These are phyloP conservation scores for Millerozyma acaciae DNA, from an alignment of 805 yeast species.

Conservation along the genomic window DNA sequence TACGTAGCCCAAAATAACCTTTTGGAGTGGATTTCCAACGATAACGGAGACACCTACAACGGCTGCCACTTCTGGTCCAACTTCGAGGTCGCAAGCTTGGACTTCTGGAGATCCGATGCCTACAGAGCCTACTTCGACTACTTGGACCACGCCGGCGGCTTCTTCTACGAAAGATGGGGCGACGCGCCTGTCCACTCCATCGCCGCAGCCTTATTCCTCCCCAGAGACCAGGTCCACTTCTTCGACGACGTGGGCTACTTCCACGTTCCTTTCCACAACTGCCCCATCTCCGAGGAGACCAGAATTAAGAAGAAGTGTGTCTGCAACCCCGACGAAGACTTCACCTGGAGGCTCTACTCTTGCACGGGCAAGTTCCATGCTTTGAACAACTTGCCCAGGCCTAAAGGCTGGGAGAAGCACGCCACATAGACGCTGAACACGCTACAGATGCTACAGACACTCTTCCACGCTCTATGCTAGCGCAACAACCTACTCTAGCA, in stretches of 20 bases:
- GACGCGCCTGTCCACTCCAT: slow-evolving; percentile 91
- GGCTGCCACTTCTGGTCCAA: slow-evolving; percentile 89
- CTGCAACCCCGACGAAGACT: slow-evolving; percentile 69
- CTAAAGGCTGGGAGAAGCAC: slow-evolving; percentile 67
- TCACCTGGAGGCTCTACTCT: slow-evolving; percentile 72
- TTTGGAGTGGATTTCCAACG: slow-evolving; percentile 65
- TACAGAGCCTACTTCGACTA: slow-evolving; percentile 65
- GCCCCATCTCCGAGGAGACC: slow-evolving; percentile 66
- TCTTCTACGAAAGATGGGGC: slow-evolving; percentile 92
- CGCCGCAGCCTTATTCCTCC: slow-evolving; percentile 75
- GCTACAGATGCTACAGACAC: background rate
- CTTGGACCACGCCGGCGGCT: slow-evolving; percentile 78
- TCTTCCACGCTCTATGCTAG: background rate
- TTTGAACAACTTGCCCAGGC: slow-evolving; percentile 53
- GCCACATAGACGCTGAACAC: slow-evolving; percentile 24
- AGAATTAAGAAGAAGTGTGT: slow-evolving; percentile 62
- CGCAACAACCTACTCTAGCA: background rate
- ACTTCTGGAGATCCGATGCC: slow-evolving; percentile 71
- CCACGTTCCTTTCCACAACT: slow-evolving; percentile 77
- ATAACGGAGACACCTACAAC: slow-evolving; percentile 64
- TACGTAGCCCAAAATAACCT: slow-evolving; percentile 57
- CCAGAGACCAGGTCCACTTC: slow-evolving; percentile 64
- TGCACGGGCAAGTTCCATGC: slow-evolving; percentile 65
- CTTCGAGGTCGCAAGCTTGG: slow-evolving; percentile 72
- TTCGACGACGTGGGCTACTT: slow-evolving; percentile 82